Base-by-base conservation (phyloP, 768 basidiomycete species). In the Chalciporus chontae region DNA sequence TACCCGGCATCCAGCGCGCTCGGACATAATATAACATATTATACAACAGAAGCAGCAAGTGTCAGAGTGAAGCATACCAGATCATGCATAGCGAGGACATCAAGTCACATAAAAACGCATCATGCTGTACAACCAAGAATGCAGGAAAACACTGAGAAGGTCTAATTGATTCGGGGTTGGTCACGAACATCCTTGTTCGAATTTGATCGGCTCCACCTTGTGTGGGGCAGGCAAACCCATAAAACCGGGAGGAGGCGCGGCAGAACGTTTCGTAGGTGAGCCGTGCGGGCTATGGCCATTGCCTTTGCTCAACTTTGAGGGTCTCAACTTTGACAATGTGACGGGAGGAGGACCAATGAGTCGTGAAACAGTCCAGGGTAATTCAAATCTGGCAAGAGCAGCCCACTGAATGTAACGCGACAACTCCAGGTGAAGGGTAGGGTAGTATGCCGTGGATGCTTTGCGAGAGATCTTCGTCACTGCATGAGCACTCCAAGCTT, bases 391-490 rank as follows among this genome's bases (percentile, higher is more conserved):
- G 34, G 90, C 79, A 14, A 77, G 73, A 21, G 69, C 69, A 3
- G 85, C 83, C 53, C 82, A 76, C 1, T 78, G 73, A 55, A 97
- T 77, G 65, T 97, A 98, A 27, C 94, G 83, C 13, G 93, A 80
- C 44, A 99, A 73, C 68, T 99, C 95, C 36, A 98, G 84, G 68
- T 99, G 96, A 1, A 99, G 79, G 3, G 84, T 87, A 0, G 94
- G 92, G 67, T 99, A 99, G 69, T 96, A 97, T 11, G 87, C 84
- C 19, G 87, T 84, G 15, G 94, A 97, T 14, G 96, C 93, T 69
- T 97, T 97, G 44, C 96, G 88, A 1, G 92, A 83, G 39, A 94
- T 91, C 94, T 98, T 57, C 3, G 26, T 13, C 32, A 24, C 27
- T 43, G 18, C 40, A 31, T 43, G 38, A 49, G 47, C 39, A 31